Percentiles rank a stretch among this genome's conserved stretches.
phyloP scores from a whole-genome alignment of 176 grass and related monocot species.

The Calamus simplicifolius region DNA sequence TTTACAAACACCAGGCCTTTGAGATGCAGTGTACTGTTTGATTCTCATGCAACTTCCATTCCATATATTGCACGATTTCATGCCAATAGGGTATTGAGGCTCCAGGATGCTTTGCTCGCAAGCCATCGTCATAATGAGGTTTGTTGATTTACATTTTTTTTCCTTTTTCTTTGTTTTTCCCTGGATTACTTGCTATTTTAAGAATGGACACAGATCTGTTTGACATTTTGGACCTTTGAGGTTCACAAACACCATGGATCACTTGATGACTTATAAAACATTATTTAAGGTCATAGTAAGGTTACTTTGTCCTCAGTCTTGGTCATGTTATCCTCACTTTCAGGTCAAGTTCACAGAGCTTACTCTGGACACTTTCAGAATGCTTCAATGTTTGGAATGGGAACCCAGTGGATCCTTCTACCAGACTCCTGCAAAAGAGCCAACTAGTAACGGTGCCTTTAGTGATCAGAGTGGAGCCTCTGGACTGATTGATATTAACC shows the following conservation, averaged over 20 bases:
- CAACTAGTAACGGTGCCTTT: conserved; percentile 73
- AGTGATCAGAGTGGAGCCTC: conserved; percentile 92
- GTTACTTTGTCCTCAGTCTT: too few relatives aligned
- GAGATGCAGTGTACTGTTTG: conserved; percentile 70
- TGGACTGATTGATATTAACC: conserved; percentile 92
- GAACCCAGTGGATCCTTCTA: conserved; percentile 81
- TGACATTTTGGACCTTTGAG: too few relatives aligned
- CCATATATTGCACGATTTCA: conserved; percentile 67
- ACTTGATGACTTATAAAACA: too few relatives aligned
- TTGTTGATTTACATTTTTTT: neutral
- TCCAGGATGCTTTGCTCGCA: conserved; percentile 86
- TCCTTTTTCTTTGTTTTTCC: neutral
- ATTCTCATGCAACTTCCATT: conserved; percentile 69
- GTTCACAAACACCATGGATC: too few relatives aligned
- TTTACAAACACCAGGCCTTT: conserved; percentile 65
- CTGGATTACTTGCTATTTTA: too few relatives aligned
- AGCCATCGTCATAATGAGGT: conserved; percentile 88
- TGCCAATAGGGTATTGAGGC: conserved; percentile 65
- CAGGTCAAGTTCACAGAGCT: conserved; percentile 97
- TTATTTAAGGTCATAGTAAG: too few relatives aligned
- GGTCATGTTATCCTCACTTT: neutral
- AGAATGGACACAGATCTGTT: too few relatives aligned
- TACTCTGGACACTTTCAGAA: conserved; percentile 86
- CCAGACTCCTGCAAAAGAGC: conserved; percentile 63
- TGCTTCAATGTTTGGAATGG: conserved; percentile 93